These are phyloP conservation scores for Kokia cookei DNA, from an alignment of 441 rosid genomes.

Conservation along the genomic window DNA sequence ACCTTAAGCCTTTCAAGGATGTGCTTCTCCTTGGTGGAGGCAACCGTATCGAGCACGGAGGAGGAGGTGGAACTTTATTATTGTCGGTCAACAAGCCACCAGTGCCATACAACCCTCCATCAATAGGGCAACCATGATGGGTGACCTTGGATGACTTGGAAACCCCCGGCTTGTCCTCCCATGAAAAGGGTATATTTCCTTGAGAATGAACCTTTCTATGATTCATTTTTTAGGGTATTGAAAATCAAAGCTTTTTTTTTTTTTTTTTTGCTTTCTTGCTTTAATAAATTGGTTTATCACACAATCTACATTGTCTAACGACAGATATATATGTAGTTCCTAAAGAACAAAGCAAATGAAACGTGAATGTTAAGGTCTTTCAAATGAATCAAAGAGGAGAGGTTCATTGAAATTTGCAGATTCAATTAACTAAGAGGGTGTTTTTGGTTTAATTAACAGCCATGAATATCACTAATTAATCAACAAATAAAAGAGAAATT, in stretches of 20 bases:
- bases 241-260: not conserved
- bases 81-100: not conserved
- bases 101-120: not conserved
- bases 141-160: constrained; percentile 30
- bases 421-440: not conserved
- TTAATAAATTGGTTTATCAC: constrained; percentile 15
- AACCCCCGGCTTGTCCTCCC: constrained; percentile 59
- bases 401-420: constrained; percentile 11
- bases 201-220: constrained; percentile 43
- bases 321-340: constrained; percentile 9
- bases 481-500: not conserved
- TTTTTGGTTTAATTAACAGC: not conserved
- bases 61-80: constrained; percentile 41
- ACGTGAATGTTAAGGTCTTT: constrained; percentile 32
- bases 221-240: constrained; percentile 20
- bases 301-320: constrained; percentile 26
- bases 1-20: constrained; percentile 29
- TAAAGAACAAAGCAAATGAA: constrained; percentile 23
- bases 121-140: constrained; percentile 9
- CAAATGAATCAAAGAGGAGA: constrained; percentile 17
- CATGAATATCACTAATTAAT: not conserved
- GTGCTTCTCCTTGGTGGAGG: constrained; percentile 19
- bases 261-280: not conserved
- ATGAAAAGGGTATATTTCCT: constrained; percentile 59
- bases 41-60: constrained; percentile 28